Percentiles rank a stretch among this genome's conserved stretches.
Evolutionary conservation across 179 eudicot species (phyloP).

Genomic region (Beta corolliflora): DNA sequence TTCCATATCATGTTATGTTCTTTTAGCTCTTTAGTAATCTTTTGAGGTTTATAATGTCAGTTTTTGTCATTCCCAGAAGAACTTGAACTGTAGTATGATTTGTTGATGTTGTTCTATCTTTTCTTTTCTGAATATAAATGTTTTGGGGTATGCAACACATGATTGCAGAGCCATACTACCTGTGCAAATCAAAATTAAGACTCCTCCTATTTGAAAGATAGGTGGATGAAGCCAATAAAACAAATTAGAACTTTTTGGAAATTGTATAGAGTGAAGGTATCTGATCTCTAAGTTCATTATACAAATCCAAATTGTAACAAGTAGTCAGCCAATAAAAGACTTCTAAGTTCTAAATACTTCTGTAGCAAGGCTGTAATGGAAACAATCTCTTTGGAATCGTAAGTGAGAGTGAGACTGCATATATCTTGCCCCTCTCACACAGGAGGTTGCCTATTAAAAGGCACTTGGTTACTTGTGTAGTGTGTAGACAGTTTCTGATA

Average conservation of each 20-base stretch:
- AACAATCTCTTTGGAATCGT: neutral
- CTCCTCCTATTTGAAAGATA: no score
- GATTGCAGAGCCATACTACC: neutral
- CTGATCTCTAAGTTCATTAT: no score
- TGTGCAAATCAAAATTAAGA: no score
- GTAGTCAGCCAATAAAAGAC: no score
- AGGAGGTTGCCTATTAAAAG: neutral
- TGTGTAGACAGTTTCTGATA: neutral
- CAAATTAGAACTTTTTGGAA: no score
- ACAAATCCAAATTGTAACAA: no score
- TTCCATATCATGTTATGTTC: neutral
- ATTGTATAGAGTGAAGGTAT: neutral
- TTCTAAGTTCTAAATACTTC: no score
- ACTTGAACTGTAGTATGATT: neutral
- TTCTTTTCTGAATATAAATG: neutral
- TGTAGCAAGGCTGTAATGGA: no score
- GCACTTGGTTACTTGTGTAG: neutral
- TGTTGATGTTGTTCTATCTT: constrained; percentile 9
- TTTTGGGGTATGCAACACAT: no score
- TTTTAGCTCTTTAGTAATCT: neutral
- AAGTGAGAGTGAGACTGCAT: neutral
- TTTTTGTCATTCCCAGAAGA: neutral
- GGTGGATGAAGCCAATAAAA: no score
- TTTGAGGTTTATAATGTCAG: neutral
- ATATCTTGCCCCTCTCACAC: neutral